Percentiles rank a stretch among this genome's conserved stretches.
These are phyloP conservation scores for Trametes cinnabarina DNA, from an alignment of 768 basidiomycete species.

Conservation along the genomic window DNA sequence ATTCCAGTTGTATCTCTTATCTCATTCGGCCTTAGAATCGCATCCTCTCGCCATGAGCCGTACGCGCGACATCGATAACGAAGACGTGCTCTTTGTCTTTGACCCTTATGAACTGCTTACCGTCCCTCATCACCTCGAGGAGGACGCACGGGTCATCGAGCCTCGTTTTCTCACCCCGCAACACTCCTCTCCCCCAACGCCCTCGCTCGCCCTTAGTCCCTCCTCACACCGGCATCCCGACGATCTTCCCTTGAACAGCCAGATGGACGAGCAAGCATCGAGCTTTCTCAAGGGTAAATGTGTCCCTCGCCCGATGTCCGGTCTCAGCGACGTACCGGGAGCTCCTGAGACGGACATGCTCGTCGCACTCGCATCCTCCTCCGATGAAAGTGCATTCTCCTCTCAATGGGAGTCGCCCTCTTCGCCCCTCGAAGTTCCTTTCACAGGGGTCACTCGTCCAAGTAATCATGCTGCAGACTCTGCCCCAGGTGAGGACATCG, in stretches of 20 bases:
- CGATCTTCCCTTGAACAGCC: conserved; percentile 4
- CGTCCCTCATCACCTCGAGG: conserved; percentile 26
- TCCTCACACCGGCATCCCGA: conserved; percentile 5
- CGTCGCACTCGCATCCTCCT: conserved; percentile 10
- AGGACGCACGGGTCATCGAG: conserved; percentile 19
- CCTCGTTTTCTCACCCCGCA: conserved; percentile 7
- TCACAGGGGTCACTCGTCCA: background rate
- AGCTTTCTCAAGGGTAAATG: conserved; percentile 53
- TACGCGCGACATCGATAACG: conserved; percentile 49
- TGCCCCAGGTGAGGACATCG: conserved; percentile 4
- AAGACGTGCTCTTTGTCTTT: conserved; percentile 49
- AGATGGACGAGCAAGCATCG: conserved; percentile 10
- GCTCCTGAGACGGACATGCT: background rate
- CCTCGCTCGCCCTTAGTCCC: conserved; percentile 2
- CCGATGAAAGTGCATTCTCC: background rate
- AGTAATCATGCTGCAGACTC: background rate
- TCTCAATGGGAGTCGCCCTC: background rate
- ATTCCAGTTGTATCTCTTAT: conserved; percentile 21
- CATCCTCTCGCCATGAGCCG: conserved; percentile 39
- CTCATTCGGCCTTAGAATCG: conserved; percentile 23
- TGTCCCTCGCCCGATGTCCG: conserved; percentile 52
- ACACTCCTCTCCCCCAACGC: conserved; percentile 8
- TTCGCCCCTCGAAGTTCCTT: background rate
- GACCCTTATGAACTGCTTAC: conserved; percentile 42
- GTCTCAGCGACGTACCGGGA: too few species aligned